Percentiles rank a stretch among this genome's conserved stretches.
These are phyloP conservation scores for Lachnellula arida DNA, from an alignment of 2,329 filamentous ascomycete genomes.

Conservation along the genomic window DNA sequence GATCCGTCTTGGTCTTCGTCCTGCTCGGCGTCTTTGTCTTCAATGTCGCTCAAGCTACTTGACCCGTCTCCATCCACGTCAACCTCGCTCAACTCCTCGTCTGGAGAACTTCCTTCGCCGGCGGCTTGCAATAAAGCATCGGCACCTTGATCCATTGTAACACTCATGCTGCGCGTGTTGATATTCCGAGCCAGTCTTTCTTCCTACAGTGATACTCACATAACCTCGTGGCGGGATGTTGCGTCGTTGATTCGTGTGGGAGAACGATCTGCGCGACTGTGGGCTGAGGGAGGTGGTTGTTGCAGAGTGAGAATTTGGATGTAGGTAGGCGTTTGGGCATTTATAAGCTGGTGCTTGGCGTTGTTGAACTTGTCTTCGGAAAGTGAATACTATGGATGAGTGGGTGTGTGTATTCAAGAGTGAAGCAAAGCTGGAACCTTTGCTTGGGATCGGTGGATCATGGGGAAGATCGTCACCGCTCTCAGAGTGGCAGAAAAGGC, in stretches of 20 bases:
- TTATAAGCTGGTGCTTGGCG: slow-evolving; percentile 5
- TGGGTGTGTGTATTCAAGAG: neutral
- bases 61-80: slow-evolving; percentile 64
- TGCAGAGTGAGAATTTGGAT: neutral
- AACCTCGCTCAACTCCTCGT: slow-evolving; percentile 29
- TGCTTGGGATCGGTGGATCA: too few species aligned
- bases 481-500: too few species aligned
- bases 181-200: slow-evolving; percentile 22
- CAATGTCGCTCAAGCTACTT: slow-evolving; percentile 89
- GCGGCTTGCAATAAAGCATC: slow-evolving; percentile 28
- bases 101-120: slow-evolving; percentile 22
- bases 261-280: slow-evolving; percentile 9
- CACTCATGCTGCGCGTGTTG: slow-evolving; percentile 27
- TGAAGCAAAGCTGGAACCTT: neutral
- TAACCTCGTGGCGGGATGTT: slow-evolving; percentile 23
- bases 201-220: slow-evolving; percentile 23
- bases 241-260: slow-evolving; percentile 3
- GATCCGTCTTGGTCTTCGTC: slow-evolving; percentile 43
- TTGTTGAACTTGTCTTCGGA: neutral
- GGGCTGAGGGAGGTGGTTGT: slow-evolving; percentile 1
- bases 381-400: neutral
- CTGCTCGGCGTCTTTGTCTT: slow-evolving; percentile 70
- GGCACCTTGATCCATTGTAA: slow-evolving; percentile 25
- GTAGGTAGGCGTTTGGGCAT: slow-evolving; percentile 4
- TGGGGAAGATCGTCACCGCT: neutral